Conservation (phyloP, 2,329 filamentous ascomycete species). For the Fusarium sp. region DNA sequence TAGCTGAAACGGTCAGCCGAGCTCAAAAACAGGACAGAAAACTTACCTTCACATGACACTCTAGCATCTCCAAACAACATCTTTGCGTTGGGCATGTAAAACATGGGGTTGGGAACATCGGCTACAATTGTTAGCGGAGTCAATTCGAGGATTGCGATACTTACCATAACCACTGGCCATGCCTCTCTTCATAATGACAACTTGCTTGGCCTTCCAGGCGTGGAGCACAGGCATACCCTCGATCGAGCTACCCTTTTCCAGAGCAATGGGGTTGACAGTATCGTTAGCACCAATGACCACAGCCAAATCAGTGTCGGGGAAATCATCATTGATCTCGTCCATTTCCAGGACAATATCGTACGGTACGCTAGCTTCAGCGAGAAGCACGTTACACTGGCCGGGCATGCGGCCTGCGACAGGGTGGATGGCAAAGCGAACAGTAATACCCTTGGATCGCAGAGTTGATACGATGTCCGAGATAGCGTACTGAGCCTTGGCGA, state of each 20-base stretch:
- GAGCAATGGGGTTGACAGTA: constrained; percentile 89
- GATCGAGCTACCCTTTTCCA: constrained; percentile 85
- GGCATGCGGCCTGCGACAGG: constrained; percentile 93
- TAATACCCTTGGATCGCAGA: constrained; percentile 79
- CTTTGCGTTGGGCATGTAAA: constrained; percentile 87
- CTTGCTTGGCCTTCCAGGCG: constrained; percentile 93
- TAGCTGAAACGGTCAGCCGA: constrained; percentile 50
- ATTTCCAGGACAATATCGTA: constrained; percentile 95
- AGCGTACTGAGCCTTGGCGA: constrained; percentile 92
- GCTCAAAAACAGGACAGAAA: background rate
- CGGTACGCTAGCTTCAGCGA: constrained; percentile 87
- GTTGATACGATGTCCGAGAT: constrained; percentile 83
- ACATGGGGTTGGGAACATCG: constrained; percentile 93
- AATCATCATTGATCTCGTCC: constrained; percentile 97
- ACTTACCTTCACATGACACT: constrained; percentile 79
- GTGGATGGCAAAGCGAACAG: constrained; percentile 89
- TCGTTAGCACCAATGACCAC: constrained; percentile 93
- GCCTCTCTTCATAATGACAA: constrained; percentile 92
- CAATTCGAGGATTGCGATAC: constrained; percentile 35
- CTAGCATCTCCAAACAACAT: constrained; percentile 96
- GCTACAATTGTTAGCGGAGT: constrained; percentile 59
- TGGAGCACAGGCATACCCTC: constrained; percentile 94
- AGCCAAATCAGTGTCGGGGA: constrained; percentile 84
- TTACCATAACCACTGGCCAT: constrained; percentile 88
- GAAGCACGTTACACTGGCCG: constrained; percentile 89